Conservation (phyloP, 2,329 filamentous ascomycete genomes). For the Paecilomyces sp. region DNA sequence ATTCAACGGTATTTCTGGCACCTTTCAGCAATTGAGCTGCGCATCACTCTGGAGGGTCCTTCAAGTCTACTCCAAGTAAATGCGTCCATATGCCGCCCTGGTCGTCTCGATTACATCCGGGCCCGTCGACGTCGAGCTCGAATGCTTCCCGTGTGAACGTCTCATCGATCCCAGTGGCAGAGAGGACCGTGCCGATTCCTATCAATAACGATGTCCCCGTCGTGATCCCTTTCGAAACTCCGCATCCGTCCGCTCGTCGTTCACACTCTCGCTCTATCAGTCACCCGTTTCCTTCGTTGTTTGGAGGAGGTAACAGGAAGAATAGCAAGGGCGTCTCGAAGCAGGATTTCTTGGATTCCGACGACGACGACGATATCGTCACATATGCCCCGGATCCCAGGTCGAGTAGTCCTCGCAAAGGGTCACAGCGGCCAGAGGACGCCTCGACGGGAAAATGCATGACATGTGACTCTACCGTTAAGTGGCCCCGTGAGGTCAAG, state of each 20-base stretch:
- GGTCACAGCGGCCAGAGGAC: conserved; percentile 40
- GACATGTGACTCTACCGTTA: conserved; percentile 73
- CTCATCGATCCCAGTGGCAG: conserved; percentile 1
- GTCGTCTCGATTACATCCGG: conserved; percentile 23
- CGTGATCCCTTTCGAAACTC: conserved; percentile 10
- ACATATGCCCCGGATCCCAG: conserved; percentile 24
- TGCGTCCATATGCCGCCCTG: conserved; percentile 32
- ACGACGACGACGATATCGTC: conserved; percentile 41
- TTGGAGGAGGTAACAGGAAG: conserved; percentile 48
- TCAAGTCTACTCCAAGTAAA: conserved; percentile 5
- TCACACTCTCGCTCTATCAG: conserved; percentile 63
- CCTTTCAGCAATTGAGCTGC: too few relatives aligned
- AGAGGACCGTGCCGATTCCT: conserved; percentile 12
- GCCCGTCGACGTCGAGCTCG: conserved; percentile 17
- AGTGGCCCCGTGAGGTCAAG: conserved; percentile 67
- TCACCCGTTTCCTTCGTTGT: conserved; percentile 69
- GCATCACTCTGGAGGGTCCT: not conserved
- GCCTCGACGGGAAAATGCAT: conserved; percentile 69
- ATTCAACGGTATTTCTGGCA: not conserved
- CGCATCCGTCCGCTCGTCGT: conserved; percentile 15
- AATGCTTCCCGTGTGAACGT: not conserved
- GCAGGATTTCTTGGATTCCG: conserved; percentile 37
- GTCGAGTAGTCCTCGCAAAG: conserved; percentile 34
- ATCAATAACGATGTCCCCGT: conserved; percentile 18
- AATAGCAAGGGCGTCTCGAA: conserved; percentile 46